A percentile compares a stretch with the other conserved stretches of the same genome.
Conservation (phyloP, 371 early-diverging fungal genomes). For the Synchytrium microbalum region DNA sequence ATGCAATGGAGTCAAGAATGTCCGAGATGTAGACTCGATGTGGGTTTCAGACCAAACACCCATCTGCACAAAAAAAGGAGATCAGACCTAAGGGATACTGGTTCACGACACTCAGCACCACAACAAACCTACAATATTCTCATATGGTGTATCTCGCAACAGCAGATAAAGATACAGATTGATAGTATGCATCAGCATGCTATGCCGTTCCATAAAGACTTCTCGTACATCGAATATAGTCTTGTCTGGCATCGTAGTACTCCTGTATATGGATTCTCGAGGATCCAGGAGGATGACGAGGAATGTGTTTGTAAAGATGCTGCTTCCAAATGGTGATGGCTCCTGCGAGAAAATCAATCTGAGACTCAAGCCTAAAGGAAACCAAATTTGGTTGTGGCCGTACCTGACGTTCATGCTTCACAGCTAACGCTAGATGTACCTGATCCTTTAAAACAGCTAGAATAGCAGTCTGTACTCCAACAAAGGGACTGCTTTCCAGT, state of each 20-base stretch:
- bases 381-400: too few species aligned
- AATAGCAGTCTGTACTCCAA: conserved; percentile 6
- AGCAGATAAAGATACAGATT: conserved; percentile 21
- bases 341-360: neutral
- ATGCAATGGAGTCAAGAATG: neutral
- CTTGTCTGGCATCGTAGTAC: neutral
- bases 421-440: conserved; percentile 6
- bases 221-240: neutral
- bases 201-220: conserved; percentile 11
- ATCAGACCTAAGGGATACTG: neutral
- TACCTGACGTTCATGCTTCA: neutral
- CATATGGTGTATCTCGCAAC: conserved; percentile 14
- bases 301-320: conserved; percentile 3
- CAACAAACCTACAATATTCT: conserved; percentile 13
- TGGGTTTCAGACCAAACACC: neutral
- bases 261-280: neutral
- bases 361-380: neutral
- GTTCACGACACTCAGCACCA: too few species aligned
- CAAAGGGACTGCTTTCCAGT: conserved; percentile 3
- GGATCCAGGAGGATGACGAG: conserved; percentile 1
- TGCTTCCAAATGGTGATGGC: neutral
- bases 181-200: conserved; percentile 19
- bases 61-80: neutral
- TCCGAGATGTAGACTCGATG: neutral
- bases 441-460: conserved; percentile 13